Conservation (phyloP, 2,329 filamentous ascomycete genomes). For the Trichoderma sp. region DNA sequence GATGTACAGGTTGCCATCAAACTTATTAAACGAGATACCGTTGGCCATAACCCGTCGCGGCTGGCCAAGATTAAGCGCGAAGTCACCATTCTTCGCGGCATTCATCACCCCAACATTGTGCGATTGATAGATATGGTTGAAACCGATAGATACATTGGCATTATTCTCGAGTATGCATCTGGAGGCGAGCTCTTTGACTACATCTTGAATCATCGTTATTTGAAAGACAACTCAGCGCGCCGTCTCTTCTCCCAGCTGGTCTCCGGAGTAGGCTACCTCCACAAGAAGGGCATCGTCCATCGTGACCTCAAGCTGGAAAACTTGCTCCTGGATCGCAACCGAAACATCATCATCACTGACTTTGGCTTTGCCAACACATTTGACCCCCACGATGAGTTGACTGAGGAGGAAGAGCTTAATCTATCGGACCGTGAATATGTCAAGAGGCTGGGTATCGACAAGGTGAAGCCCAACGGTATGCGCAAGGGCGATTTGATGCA, state of each 20-base stretch:
- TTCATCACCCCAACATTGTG: constrained; percentile 96
- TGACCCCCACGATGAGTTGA: constrained; percentile 80
- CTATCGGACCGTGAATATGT: constrained; percentile 85
- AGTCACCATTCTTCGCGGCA: constrained; percentile 82
- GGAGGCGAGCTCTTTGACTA: constrained; percentile 98
- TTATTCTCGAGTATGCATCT: constrained; percentile 96
- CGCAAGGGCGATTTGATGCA: constrained; percentile 96
- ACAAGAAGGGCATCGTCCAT: constrained; percentile 98
- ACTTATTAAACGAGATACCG: constrained; percentile 86
- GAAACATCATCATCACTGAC: constrained; percentile 99
- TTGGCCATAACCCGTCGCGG: constrained; percentile 83
- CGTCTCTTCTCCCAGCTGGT: constrained; percentile 93
- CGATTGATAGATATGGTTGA: constrained; percentile 97
- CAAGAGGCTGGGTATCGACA: constrained; percentile 81
- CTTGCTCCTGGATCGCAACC: constrained; percentile 87
- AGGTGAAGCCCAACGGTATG: constrained; percentile 68
- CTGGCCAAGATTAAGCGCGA: constrained; percentile 97
- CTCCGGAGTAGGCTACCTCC: constrained; percentile 93
- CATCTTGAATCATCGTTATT: constrained; percentile 92
- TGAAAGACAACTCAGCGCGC: constrained; percentile 89
- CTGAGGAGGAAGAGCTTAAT: constrained; percentile 85
- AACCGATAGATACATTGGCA: constrained; percentile 94
- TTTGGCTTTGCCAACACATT: constrained; percentile 99
- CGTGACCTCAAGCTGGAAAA: constrained; percentile 97
- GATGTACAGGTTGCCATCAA: constrained; percentile 82